phyloP scores from a whole-genome alignment of 345 rosid species.

The Corchorus olitorius region DNA sequence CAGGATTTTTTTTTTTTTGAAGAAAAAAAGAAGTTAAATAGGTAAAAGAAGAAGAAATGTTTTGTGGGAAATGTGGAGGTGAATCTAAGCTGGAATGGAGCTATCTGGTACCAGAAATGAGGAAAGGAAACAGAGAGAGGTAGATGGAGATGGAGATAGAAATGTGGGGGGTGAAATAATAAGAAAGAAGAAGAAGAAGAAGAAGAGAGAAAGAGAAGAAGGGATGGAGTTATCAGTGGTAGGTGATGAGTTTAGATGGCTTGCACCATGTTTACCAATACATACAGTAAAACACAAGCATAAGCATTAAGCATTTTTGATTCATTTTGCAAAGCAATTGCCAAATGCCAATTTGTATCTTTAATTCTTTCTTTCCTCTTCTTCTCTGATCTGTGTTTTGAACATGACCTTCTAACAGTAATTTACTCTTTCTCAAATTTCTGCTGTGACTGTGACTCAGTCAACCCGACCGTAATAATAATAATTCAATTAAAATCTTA shows the following conservation, averaged over 20 bases:
- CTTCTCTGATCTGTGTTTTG: constrained; percentile 14
- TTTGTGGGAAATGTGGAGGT: constrained; percentile 37
- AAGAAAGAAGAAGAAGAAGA: constrained; percentile 14
- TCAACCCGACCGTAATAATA: background rate
- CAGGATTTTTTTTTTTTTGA: background rate
- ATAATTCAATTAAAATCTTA: background rate
- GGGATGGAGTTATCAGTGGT: constrained; percentile 78
- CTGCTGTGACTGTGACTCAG: background rate
- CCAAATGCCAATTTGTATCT: background rate
- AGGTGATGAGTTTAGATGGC: constrained; percentile 62
- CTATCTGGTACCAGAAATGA: constrained; percentile 44
- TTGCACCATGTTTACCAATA: constrained; percentile 15
- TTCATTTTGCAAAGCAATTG: constrained; percentile 3
- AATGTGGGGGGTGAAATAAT: constrained; percentile 23
- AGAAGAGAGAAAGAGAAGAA: constrained; percentile 38
- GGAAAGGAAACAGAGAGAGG: constrained; percentile 31
- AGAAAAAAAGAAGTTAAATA: constrained; percentile 28
- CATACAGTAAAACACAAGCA: constrained; percentile 36
- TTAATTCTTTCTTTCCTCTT: background rate
- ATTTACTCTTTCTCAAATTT: constrained; percentile 21
- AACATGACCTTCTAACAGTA: constrained; percentile 26
- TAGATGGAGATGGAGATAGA: constrained; percentile 29
- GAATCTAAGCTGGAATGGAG: constrained; percentile 76
- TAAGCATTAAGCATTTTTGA: background rate
- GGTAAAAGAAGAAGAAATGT: constrained; percentile 29